Conservation (phyloP, 768 basidiomycete genomes). For the Agrocybe praecox region DNA sequence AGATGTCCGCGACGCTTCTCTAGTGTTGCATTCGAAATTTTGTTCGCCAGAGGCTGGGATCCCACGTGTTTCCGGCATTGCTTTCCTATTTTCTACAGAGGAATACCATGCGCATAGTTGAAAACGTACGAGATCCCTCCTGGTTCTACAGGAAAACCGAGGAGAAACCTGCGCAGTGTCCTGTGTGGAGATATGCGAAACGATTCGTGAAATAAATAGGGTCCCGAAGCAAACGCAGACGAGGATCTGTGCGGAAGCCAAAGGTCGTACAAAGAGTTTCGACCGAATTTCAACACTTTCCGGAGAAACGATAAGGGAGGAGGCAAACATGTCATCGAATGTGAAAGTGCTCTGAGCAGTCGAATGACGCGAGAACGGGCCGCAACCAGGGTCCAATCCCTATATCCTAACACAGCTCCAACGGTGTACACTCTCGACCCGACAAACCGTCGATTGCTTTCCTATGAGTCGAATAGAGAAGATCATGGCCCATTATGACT, state of each 20-base stretch:
- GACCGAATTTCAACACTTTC: conserved; percentile 42
- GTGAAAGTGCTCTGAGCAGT: conserved; percentile 21
- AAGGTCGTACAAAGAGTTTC: conserved; percentile 18
- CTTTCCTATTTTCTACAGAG: conserved; percentile 39
- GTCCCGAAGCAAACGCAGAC: conserved; percentile 55
- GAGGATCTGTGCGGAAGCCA: conserved; percentile 45
- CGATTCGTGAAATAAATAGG: conserved; percentile 30
- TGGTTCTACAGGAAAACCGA: background rate
- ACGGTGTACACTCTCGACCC: conserved; percentile 17
- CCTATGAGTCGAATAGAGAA: conserved; percentile 33
- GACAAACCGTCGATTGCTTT: conserved; percentile 14
- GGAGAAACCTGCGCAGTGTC: conserved; percentile 11
- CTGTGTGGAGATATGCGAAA: conserved; percentile 28
- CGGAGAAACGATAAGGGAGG: conserved; percentile 49
- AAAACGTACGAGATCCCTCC: conserved; percentile 14
- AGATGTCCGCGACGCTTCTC: conserved; percentile 55
- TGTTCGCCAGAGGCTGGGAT: conserved; percentile 23
- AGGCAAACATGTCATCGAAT: conserved; percentile 41
- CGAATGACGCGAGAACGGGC: conserved; percentile 14
- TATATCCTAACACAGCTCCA: conserved; percentile 2
- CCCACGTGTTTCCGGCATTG: conserved; percentile 51
- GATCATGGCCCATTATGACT: conserved; percentile 37
- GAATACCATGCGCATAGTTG: conserved; percentile 13
- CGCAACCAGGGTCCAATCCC: conserved; percentile 13
- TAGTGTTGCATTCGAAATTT: conserved; percentile 32